Percentiles rank a stretch among this genome's conserved stretches.
These are phyloP conservation scores for Penicillium cinerascens DNA, from an alignment of 495 filamentous ascomycete genomes.

Conservation along the genomic window DNA sequence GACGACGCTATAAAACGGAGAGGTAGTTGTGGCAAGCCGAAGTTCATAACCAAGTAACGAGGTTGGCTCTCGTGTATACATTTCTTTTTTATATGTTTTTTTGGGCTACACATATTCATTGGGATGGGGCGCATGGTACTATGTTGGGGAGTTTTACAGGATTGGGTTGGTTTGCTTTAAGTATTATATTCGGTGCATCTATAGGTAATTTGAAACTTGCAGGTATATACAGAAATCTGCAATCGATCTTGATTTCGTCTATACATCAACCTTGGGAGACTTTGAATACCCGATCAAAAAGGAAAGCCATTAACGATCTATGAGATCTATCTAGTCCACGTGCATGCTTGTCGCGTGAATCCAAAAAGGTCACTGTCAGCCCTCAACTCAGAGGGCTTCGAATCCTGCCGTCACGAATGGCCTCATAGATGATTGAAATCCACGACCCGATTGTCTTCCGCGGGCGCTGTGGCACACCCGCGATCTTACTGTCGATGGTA, in stretches of 20 bases:
- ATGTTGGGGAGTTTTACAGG: background rate
- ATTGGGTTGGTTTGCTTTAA: background rate
- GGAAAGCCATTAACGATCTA: no score
- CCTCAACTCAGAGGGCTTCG: background rate
- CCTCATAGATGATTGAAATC: slow-evolving; percentile 20
- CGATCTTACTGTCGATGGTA: background rate
- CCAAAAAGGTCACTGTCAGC: no score
- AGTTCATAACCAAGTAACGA: slow-evolving; percentile 5
- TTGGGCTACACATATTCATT: background rate
- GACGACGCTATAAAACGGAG: slow-evolving; percentile 16
- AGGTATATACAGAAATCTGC: background rate
- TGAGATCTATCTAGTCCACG: no score
- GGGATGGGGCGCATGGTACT: background rate
- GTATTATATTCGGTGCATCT: background rate
- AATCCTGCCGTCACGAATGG: slow-evolving; percentile 5
- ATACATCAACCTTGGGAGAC: background rate
- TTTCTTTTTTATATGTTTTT: background rate
- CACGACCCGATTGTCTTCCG: slow-evolving; percentile 22
- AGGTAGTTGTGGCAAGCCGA: slow-evolving; percentile 16
- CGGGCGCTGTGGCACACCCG: background rate
- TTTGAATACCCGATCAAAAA: no score
- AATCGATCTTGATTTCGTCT: background rate
- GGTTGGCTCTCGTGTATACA: background rate
- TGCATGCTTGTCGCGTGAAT: no score
- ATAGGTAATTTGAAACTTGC: background rate